Base-by-base conservation (phyloP, 345 rosid genomes). In the Ceriops decandra region DNA sequence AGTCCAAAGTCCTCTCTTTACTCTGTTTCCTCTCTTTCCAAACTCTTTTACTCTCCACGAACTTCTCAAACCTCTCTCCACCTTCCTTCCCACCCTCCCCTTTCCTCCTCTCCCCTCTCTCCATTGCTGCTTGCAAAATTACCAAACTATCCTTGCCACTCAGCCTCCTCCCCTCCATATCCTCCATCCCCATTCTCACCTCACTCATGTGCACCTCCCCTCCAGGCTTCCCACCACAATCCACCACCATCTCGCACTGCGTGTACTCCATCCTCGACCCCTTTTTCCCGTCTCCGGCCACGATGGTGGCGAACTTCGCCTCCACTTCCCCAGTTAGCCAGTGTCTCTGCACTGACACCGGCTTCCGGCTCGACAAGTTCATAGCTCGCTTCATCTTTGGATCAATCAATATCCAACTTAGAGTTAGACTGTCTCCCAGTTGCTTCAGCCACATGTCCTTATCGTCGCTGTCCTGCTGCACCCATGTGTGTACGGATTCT, bases 371-470 rank as follows among this genome's bases (percentile, higher is more conserved):
- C 3, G 97, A 91, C 38, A 93, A 0, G 36, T 86, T 89, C 38
- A 76, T 81, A n/a, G 93, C 81, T 0, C 91, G 86, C 69, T 77
- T 83, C 71, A 60, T 27, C 1, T 68, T 59, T 42, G 96, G 89
- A 73, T 93, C 95, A 7, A 93, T 83, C 53, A 89, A 0, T 31
- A 93, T 81, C 96, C 96, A 93, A 68, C 85, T 87, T 63, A 89
- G 27, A 1, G 42, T 76, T 68, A 90, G 27, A 61, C 80, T 85
- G 13, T 81, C 80, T 27, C 85, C 91, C 66, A 93, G 56, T 24
- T 88, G 80, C 42, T 61, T 56, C 0, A 85, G 75, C 91, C 88
- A 82, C 36, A 56, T 51, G 38, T 84, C 85, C 9, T 70, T 74
- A 9, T 63, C 73, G 2, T 71, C 79, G 0, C 10, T 4, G 6